Conservation (phyloP, 75 land plant species). For the Cupressus sempervirens region DNA sequence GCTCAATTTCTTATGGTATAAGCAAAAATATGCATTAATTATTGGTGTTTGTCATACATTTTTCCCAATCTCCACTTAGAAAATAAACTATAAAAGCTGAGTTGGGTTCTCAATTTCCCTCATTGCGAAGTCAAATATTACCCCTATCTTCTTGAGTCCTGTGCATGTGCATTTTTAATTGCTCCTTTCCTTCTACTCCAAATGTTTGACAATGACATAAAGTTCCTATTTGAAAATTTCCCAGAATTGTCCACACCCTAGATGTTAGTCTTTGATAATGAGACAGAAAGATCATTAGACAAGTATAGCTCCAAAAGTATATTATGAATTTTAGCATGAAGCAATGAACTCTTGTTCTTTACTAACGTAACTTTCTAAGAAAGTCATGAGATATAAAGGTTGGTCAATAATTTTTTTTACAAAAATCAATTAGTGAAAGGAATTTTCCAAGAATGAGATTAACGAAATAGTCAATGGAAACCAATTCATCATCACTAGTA, state of each 20-base stretch:
- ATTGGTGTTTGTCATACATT: too few relatives aligned
- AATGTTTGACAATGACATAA: constrained; percentile 9
- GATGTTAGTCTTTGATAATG: constrained; percentile 29
- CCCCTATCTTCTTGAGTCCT: too few relatives aligned
- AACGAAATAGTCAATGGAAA: constrained; percentile 22
- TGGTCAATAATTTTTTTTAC: constrained; percentile 81
- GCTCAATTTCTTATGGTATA: too few relatives aligned
- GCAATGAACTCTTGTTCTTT: constrained; percentile 78
- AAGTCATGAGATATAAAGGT: constrained; percentile 74
- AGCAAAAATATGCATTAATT: too few relatives aligned
- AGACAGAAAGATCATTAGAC: constrained; percentile 59
- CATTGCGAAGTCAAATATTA: too few relatives aligned
- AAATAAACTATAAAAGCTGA: too few relatives aligned
- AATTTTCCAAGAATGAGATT: constrained; percentile 33
- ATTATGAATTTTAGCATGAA: constrained; percentile 83
- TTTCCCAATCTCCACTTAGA: too few relatives aligned
- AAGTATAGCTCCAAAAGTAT: constrained; percentile 88
- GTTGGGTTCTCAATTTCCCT: too few relatives aligned
- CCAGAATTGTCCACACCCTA: constrained; percentile 21
- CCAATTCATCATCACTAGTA: constrained; percentile 43
- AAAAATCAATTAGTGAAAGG: constrained; percentile 89
- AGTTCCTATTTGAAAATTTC: constrained; percentile 9
- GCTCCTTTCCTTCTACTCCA: constrained; percentile 14
- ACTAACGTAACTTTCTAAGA: constrained; percentile 72
- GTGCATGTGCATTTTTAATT: background rate